Evolutionary conservation across 2,329 filamentous ascomycete genomes (phyloP).

Genomic region (Epichloe coenophiala): DNA sequence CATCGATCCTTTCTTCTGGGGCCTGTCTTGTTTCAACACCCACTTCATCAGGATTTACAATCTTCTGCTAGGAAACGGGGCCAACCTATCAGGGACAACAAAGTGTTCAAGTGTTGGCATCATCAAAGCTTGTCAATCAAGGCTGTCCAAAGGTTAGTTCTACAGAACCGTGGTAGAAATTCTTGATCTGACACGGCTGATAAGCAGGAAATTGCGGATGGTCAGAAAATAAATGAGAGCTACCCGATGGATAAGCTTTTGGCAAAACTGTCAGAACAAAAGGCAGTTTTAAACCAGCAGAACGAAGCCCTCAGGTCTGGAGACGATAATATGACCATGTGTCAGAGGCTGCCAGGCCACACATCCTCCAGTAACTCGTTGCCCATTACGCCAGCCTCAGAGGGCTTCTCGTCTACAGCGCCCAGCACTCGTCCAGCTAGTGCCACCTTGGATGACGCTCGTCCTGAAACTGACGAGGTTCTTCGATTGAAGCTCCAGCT

Average conservation of each 20-base stretch:
- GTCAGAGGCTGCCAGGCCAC: slow-evolving; percentile 28
- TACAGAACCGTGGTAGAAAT: not conserved
- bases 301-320: slow-evolving; percentile 35
- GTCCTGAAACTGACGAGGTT: slow-evolving; percentile 41
- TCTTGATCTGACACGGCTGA: slow-evolving; percentile 8
- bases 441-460: slow-evolving; percentile 29
- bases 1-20: not conserved
- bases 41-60: not conserved
- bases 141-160: slow-evolving; percentile 35
- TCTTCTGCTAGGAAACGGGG: slow-evolving; percentile 9
- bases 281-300: slow-evolving; percentile 44
- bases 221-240: slow-evolving; percentile 20
- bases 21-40: not conserved
- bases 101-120: slow-evolving; percentile 31
- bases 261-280: slow-evolving; percentile 61
- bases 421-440: slow-evolving; percentile 41
- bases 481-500: slow-evolving; percentile 58
- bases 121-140: slow-evolving; percentile 44
- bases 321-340: slow-evolving; percentile 20
- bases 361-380: slow-evolving; percentile 43
- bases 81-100: slow-evolving; percentile 22
- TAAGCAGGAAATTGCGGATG: slow-evolving; percentile 26
- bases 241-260: slow-evolving; percentile 59
- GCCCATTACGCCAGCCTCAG: slow-evolving; percentile 48
- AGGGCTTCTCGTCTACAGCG: slow-evolving; percentile 34